Evolutionary conservation across 2,329 filamentous ascomycete species (phyloP), one percentile per base, ranked within the genome.

Genomic region (Xylariaceae sp.): DNA sequence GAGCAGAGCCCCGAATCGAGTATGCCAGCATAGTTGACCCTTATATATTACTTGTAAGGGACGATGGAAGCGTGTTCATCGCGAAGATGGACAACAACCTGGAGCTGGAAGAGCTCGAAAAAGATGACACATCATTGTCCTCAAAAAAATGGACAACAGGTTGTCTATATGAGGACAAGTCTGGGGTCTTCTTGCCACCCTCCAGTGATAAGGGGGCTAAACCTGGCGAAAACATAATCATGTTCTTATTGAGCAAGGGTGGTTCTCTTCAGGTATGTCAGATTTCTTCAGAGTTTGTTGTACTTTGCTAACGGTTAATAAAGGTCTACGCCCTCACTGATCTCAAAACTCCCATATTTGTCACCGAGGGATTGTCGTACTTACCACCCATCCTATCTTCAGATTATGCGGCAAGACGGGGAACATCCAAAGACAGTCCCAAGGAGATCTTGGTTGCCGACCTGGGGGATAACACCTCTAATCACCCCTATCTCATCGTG

Each of bases 11-110:
- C 3, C 82, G 87, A 56, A 88, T 94, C 48, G 77, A 92, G 51
- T 88, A 86, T 68, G 88, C 90, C 44, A 95, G 89, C 71, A 92
- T 97, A 67, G 84, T 84, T 17, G 93, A 97, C 67, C 91, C 91
- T 0, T 97, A 92, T 70, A 74, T 99, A 10, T 77, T 96, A 1
- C 81, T 97, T 11, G 77, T 96, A 17, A 83, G 91, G 58, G 91
- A 96, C 64, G 92, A 99, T 72, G 86, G 84, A 4, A 94, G 89
- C 61, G 81, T 92, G 5, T 85, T 90, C 58, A 77, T 97, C 45
- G 87, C 92, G 51, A 84, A 90, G 69, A 89, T 92, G 45, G 90
- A 92, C 68, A 84, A 84, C 51, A 89, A 85, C 68, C 88, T 90
- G 50, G 94, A 99, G 67, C 78, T 97, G 2, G 92, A 96, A 70